Percentiles rank a stretch among this genome's conserved stretches.
Conservation (phyloP, 139 green algal species). For the Tetradesmus obliquus region DNA sequence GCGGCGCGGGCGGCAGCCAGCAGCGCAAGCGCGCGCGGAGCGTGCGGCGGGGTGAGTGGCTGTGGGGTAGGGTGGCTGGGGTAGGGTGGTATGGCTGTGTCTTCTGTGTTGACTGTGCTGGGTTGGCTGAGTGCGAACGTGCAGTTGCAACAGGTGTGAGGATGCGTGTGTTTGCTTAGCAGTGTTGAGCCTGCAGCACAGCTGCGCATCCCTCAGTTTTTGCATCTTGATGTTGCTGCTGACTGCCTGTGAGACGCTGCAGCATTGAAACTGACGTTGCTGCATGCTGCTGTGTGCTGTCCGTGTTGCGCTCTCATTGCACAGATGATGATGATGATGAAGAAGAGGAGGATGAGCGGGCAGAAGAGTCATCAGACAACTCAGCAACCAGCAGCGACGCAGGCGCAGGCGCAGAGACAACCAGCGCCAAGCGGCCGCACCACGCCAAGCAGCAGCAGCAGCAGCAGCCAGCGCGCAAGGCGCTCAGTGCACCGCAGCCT, state of each 20-base stretch:
- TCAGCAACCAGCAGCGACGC: constrained; percentile 1
- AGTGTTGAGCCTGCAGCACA: no score
- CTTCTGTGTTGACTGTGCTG: background rate
- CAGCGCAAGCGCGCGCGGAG: constrained; percentile 16
- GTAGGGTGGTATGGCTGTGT: background rate
- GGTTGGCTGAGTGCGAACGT: background rate
- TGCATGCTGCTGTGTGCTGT: background rate
- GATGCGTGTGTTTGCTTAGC: background rate
- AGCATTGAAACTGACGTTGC: background rate
- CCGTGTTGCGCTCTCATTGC: background rate
- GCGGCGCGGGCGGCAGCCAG: background rate
- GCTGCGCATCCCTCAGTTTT: no score
- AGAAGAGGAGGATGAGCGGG: background rate
- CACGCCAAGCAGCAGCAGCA: constrained; percentile 20
- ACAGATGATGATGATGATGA: constrained; percentile 10
- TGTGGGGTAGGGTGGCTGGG: background rate
- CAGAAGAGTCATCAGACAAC: background rate
- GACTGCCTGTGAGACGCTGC: no score
- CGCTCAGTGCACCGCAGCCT: constrained; percentile 27
- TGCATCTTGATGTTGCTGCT: no score
- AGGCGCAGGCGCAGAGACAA: background rate
- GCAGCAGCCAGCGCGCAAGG: constrained; percentile 31
- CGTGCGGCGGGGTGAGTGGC: background rate
- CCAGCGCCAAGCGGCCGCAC: constrained; percentile 5
- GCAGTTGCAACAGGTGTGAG: background rate